These are phyloP conservation scores for Phanerochaete sordida DNA, from an alignment of 768 basidiomycete species.

Conservation along the genomic window DNA sequence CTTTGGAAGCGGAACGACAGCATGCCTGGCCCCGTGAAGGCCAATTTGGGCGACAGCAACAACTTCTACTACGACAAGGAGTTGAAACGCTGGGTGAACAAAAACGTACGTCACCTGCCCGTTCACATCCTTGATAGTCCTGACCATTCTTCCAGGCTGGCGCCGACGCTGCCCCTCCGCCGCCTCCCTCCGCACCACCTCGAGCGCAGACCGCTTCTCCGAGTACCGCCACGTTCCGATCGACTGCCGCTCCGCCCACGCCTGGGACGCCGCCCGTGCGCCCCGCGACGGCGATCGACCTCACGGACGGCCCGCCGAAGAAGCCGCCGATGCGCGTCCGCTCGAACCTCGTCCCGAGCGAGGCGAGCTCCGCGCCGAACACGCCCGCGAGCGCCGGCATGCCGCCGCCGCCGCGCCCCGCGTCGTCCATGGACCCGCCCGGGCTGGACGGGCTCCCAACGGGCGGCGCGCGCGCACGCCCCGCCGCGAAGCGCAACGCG, in stretches of 20 bases:
- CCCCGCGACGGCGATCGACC: slow-evolving; percentile 62
- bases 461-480: slow-evolving; percentile 52
- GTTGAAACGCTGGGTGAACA: slow-evolving; percentile 95
- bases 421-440: slow-evolving; percentile 11
- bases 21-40: slow-evolving; percentile 72
- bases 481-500: slow-evolving; percentile 69
- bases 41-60: slow-evolving; percentile 89
- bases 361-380: slow-evolving; percentile 30
- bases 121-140: not conserved
- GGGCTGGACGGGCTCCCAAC: slow-evolving; percentile 24
- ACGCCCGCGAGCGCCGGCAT: slow-evolving; percentile 23
- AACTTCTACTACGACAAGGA: slow-evolving; percentile 93
- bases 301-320: slow-evolving; percentile 47
- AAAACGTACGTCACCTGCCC: slow-evolving; percentile 53
- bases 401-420: slow-evolving; percentile 16
- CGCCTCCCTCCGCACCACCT: slow-evolving; percentile 74
- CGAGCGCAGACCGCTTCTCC: slow-evolving; percentile 88
- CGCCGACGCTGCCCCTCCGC: slow-evolving; percentile 46
- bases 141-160: slow-evolving; percentile 43
- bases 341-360: slow-evolving; percentile 60
- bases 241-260: slow-evolving; percentile 30
- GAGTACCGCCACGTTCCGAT: slow-evolving; percentile 40
- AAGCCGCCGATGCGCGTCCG: slow-evolving; percentile 55
- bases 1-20: slow-evolving; percentile 72
- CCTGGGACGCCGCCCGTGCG: slow-evolving; percentile 38